phyloP scores from a whole-genome alignment of 2,329 filamentous ascomycete genomes.

The Daldinia sp. region DNA sequence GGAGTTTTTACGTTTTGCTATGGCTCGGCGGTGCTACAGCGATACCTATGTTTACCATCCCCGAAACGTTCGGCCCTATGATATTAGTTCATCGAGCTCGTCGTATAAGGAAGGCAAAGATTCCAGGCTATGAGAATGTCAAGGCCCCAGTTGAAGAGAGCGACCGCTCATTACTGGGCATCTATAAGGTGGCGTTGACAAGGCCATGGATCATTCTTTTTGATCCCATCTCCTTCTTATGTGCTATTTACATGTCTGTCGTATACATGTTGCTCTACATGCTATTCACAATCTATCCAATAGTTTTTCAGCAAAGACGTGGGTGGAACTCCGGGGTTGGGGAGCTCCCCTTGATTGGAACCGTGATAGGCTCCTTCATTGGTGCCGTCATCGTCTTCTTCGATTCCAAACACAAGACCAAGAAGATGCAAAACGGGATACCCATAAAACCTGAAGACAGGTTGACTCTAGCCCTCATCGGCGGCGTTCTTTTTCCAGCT shows the following conservation, averaged over 20 bases:
- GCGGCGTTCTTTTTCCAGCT: conserved; percentile 53
- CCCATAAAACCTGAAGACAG: conserved; percentile 62
- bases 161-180: conserved; percentile 56
- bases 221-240: conserved; percentile 64
- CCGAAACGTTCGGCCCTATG: conserved; percentile 66
- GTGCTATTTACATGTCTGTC: conserved; percentile 65
- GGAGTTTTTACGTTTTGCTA: conserved; percentile 63
- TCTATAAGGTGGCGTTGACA: conserved; percentile 66
- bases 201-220: conserved; percentile 67
- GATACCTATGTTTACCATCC: conserved; percentile 67
- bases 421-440: conserved; percentile 56
- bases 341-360: conserved; percentile 64
- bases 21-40: conserved; percentile 57
- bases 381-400: conserved; percentile 58
- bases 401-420: conserved; percentile 55
- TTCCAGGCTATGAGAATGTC: conserved; percentile 65
- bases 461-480: conserved; percentile 70
- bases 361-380: conserved; percentile 60
- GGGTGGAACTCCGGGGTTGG: conserved; percentile 67
- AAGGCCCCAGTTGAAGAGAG: conserved; percentile 62
- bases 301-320: conserved; percentile 64
- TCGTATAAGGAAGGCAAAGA: conserved; percentile 61
- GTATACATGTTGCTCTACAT: conserved; percentile 68
- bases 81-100: conserved; percentile 66
- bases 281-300: conserved; percentile 69